These are phyloP conservation scores for Ustilago loliicola DNA, from an alignment of 1,284 basidiomycete genomes.

Conservation along the genomic window DNA sequence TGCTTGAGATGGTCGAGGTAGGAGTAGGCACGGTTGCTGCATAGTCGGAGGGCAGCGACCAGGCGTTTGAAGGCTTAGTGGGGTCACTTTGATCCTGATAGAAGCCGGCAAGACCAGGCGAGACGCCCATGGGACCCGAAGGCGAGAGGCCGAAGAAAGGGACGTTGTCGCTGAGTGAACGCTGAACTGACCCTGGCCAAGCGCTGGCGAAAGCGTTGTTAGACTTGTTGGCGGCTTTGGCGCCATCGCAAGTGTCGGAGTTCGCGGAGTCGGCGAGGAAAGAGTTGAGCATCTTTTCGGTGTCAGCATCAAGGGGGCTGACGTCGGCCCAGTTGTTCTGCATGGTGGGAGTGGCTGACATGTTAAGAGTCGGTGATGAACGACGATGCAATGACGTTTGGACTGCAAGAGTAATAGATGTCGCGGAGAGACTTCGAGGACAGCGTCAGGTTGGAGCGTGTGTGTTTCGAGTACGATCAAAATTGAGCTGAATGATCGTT, in stretches of 20 bases:
- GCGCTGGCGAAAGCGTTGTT: neutral
- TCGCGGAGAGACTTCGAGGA: no score
- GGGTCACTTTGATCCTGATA: conserved; percentile 14
- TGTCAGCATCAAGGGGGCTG: conserved; percentile 27
- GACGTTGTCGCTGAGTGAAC: conserved; percentile 19
- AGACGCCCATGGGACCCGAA: conserved; percentile 18
- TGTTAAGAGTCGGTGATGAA: neutral
- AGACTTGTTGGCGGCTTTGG: neutral
- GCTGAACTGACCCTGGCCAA: conserved; percentile 16
- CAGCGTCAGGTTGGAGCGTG: no score
- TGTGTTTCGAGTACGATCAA: neutral
- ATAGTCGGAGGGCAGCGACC: conserved; percentile 19
- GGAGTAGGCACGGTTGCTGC: neutral
- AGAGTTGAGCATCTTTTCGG: conserved; percentile 41
- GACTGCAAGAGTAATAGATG: no score
- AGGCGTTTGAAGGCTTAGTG: conserved; percentile 10
- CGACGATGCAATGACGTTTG: neutral
- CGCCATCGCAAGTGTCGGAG: neutral
- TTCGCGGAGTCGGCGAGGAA: conserved; percentile 14
- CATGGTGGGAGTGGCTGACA: conserved; percentile 16
- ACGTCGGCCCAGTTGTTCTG: conserved; percentile 33
- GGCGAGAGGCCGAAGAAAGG: conserved; percentile 30
- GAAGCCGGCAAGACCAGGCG: conserved; percentile 21
- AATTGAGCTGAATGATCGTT: conserved; percentile 1
- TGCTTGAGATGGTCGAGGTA: conserved; percentile 4